Evolutionary conservation across 83 land plant genomes (phyloP).

Genomic region (Thuja plicata): DNA sequence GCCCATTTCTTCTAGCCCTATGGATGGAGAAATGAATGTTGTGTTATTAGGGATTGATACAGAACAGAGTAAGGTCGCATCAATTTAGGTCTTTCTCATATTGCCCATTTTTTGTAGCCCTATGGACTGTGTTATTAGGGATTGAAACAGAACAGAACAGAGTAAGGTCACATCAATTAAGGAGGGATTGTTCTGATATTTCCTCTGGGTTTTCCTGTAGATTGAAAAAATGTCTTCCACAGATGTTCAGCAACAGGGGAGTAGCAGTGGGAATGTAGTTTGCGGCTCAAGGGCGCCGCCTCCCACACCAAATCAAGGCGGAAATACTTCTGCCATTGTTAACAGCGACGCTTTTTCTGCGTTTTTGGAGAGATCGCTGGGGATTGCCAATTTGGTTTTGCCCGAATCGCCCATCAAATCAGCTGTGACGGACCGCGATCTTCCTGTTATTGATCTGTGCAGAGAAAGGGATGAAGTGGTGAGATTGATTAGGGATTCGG

Average conservation of each 20-base stretch:
- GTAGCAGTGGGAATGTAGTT: background rate
- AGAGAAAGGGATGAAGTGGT: background rate
- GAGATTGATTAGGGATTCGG: background rate
- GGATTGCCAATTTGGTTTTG: constrained; percentile 6
- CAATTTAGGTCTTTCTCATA: no score
- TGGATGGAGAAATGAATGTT: no score
- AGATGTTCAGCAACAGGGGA: background rate
- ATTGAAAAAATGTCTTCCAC: background rate
- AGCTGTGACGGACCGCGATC: background rate
- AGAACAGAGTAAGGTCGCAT: no score
- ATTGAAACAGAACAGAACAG: no score
- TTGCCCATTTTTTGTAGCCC: no score
- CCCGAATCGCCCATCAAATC: background rate
- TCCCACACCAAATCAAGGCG: background rate
- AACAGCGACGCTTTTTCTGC: constrained; percentile 14
- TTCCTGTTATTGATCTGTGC: background rate
- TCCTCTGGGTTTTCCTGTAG: no score
- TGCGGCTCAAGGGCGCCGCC: background rate
- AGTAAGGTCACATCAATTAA: no score
- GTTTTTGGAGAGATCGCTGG: constrained; percentile 3
- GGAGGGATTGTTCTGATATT: no score
- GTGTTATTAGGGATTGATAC: no score
- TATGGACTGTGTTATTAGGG: no score
- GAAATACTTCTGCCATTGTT: background rate
- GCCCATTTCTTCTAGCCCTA: no score